Percentiles rank a stretch among this genome's conserved stretches.
phyloP scores from a whole-genome alignment of 1,284 basidiomycete genomes.

The Exsudoporus floridanus region DNA sequence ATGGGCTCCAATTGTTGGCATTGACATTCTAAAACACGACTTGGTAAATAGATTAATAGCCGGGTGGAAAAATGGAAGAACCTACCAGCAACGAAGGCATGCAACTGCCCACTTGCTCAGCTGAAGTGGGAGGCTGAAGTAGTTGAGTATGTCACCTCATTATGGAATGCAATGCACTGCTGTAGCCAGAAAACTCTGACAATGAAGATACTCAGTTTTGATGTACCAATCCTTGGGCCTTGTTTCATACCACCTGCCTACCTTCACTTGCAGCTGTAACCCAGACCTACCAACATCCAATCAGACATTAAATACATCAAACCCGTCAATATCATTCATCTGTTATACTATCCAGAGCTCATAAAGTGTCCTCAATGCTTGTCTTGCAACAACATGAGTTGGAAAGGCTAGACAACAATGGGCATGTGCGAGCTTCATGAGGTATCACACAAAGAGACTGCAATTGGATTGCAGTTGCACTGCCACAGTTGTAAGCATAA shows the following conservation, averaged over 20 bases:
- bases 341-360: conserved; percentile 18
- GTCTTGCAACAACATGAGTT: neutral
- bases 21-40: neutral
- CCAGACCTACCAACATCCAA: neutral
- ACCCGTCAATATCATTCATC: conserved; percentile 26
- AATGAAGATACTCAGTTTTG: neutral
- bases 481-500: neutral
- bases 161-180: neutral
- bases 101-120: neutral
- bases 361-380: conserved; percentile 18
- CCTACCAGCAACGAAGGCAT: neutral
- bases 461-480: neutral
- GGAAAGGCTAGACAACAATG: conserved; percentile 17
- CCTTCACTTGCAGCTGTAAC: neutral
- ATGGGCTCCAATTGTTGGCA: neutral
- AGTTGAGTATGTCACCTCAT: neutral
- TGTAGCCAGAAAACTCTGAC: neutral
- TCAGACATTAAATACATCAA: conserved; percentile 21
- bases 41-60: neutral
- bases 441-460: neutral
- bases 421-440: neutral
- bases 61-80: conserved; percentile 1
- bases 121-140: conserved; percentile 5
- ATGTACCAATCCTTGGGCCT: conserved; percentile 4
- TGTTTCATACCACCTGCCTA: neutral